phyloP scores from a whole-genome alignment of 371 early-diverging fungal genomes.

The Apophysomyces ossiformis region DNA sequence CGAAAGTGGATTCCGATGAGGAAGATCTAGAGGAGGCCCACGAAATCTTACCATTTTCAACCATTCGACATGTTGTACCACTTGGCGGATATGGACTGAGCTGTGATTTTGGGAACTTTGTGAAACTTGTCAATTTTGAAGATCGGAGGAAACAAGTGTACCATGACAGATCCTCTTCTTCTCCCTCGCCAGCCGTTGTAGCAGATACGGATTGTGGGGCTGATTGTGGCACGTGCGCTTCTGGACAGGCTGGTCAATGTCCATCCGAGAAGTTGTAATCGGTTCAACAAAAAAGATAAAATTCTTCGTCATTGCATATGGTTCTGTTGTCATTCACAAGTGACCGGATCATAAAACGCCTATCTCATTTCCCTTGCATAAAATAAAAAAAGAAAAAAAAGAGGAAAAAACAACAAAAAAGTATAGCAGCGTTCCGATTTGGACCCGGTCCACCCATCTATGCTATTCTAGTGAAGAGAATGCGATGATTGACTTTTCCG shows the following conservation, averaged over 20 bases:
- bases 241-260: conserved; percentile 6
- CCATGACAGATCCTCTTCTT: too few relatives aligned
- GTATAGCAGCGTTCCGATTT: neutral
- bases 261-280: neutral
- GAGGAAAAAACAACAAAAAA: too few relatives aligned
- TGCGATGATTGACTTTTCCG: too few relatives aligned
- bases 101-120: conserved; percentile 55
- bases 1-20: conserved; percentile 3
- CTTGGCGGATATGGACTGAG: conserved; percentile 37
- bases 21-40: conserved; percentile 32
- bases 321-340: neutral
- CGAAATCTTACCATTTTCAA: conserved; percentile 42
- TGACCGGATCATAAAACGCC: conserved; percentile 1
- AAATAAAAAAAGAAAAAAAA: too few relatives aligned
- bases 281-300: neutral
- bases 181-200: too few relatives aligned
- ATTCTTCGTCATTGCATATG: neutral
- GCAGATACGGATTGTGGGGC: conserved; percentile 5
- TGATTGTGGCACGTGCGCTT: conserved; percentile 2
- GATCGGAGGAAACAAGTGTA: conserved; percentile 8
- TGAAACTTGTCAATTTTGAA: conserved; percentile 38
- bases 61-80: conserved; percentile 30
- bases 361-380: neutral
- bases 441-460: neutral
- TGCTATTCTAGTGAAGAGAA: neutral